Evolutionary conservation across 768 basidiomycete species (phyloP).

Genomic region (Mycena sanguinolenta): DNA sequence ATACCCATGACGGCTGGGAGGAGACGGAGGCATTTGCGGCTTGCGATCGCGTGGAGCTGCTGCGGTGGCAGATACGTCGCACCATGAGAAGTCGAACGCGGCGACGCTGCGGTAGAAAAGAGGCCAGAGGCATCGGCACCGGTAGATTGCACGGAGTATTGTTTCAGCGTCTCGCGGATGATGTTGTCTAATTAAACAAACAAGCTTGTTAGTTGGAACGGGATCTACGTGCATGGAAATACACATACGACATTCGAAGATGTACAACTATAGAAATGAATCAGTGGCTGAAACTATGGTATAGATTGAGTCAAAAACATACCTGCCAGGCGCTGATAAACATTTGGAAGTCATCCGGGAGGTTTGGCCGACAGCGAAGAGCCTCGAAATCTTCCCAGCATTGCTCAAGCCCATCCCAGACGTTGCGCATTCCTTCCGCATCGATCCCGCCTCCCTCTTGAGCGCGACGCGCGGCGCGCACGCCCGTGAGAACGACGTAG

Average conservation of each 20-base stretch:
- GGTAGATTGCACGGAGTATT: conserved; percentile 53
- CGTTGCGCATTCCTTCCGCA: conserved; percentile 74
- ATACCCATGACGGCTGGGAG: conserved; percentile 67
- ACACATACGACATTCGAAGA: conserved; percentile 88
- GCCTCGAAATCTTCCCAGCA: conserved; percentile 89
- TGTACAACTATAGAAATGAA: conserved; percentile 72
- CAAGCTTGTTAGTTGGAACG: conserved; percentile 15
- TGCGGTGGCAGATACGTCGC: conserved; percentile 62
- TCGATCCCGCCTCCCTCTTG: conserved; percentile 70
- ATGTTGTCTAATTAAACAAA: conserved; percentile 71
- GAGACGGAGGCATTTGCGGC: conserved; percentile 62
- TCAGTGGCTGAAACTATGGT: conserved; percentile 31
- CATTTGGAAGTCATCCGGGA: conserved; percentile 60
- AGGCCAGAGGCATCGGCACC: conserved; percentile 46
- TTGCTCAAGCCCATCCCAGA: conserved; percentile 87
- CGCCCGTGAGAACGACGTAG: conserved; percentile 83
- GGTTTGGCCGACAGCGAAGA: conserved; percentile 55
- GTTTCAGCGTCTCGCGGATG: conserved; percentile 86
- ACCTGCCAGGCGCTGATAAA: conserved; percentile 93
- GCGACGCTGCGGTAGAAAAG: conserved; percentile 61
- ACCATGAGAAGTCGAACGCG: conserved; percentile 62
- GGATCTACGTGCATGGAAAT: conserved; percentile 9
- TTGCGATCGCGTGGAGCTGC: conserved; percentile 63
- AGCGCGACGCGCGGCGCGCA: conserved; percentile 72
- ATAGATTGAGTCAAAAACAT: conserved; percentile 39